A percentile compares a stretch with the other conserved stretches of the same genome.
These are phyloP conservation scores for Monosporascus sp. DNA, from an alignment of 2,329 filamentous ascomycete genomes.

Conservation along the genomic window DNA sequence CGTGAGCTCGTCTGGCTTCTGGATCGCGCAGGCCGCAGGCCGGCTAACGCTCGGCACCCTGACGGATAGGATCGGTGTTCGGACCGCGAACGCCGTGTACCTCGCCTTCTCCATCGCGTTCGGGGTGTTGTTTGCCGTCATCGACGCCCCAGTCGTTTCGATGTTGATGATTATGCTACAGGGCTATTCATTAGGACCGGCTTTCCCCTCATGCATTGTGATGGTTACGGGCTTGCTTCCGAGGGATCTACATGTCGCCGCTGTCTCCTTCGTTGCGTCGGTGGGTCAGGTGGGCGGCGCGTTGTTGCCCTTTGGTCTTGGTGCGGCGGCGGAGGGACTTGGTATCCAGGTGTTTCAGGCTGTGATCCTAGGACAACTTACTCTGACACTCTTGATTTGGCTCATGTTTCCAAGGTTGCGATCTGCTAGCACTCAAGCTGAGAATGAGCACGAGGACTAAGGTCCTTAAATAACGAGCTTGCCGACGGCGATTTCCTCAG, in stretches of 20 bases:
- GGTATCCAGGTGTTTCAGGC: conserved; percentile 32
- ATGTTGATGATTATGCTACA: conserved; percentile 25
- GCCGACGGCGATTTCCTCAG: too few relatives aligned
- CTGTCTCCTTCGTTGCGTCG: conserved; percentile 37
- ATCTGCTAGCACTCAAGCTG: background rate
- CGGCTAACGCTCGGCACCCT: conserved; percentile 26
- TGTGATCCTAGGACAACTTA: conserved; percentile 16
- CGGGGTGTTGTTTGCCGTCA: conserved; percentile 12
- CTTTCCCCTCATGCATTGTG: conserved; percentile 36
- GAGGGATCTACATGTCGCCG: conserved; percentile 32
- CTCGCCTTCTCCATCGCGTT: conserved; percentile 14
- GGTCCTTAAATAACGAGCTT: background rate
- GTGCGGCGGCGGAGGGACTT: conserved; percentile 30
- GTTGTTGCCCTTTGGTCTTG: conserved; percentile 36
- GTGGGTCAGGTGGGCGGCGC: conserved; percentile 39
- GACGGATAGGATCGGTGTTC: conserved; percentile 25
- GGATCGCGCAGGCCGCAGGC: conserved; percentile 37
- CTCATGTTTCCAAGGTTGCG: conserved; percentile 10
- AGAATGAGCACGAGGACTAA: background rate
- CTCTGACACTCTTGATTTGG: conserved; percentile 10
- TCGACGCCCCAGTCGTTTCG: conserved; percentile 17
- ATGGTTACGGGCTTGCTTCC: conserved; percentile 31
- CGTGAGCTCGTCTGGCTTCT: conserved; percentile 37
- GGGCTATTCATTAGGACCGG: conserved; percentile 34
- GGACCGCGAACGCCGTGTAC: conserved; percentile 20